These are phyloP conservation scores for Naematelia aurantialba DNA, from an alignment of 768 basidiomycete species.

Conservation along the genomic window DNA sequence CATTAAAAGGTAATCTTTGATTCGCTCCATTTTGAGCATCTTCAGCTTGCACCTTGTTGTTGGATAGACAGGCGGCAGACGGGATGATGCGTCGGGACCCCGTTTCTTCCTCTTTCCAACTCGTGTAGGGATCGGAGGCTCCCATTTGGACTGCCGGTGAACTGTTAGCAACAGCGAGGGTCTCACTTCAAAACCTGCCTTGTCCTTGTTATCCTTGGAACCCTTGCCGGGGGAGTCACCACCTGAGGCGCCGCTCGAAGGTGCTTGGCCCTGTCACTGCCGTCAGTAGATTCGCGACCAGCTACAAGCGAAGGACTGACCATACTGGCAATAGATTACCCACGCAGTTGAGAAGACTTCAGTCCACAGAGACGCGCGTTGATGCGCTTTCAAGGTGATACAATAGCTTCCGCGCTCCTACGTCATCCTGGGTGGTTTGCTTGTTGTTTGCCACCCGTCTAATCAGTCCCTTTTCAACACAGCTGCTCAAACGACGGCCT, in stretches of 20 bases:
- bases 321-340: slow-evolving; percentile 6
- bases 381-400: background rate
- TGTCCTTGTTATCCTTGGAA: slow-evolving; percentile 40
- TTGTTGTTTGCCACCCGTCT: slow-evolving; percentile 5
- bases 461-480: no score
- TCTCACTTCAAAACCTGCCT: slow-evolving; percentile 36
- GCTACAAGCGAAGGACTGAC: background rate
- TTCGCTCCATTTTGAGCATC: slow-evolving; percentile 92
- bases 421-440: background rate
- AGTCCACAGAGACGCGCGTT: slow-evolving; percentile 1
- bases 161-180: background rate
- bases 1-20: slow-evolving; percentile 93
- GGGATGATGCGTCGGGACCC: slow-evolving; percentile 85
- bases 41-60: slow-evolving; percentile 93
- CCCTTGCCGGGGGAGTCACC: slow-evolving; percentile 24
- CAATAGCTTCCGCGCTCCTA: background rate
- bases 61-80: slow-evolving; percentile 87
- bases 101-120: slow-evolving; percentile 95
- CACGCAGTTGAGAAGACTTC: background rate
- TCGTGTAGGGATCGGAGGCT: slow-evolving; percentile 92
- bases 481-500: no score
- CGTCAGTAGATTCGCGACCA: background rate
- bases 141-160: slow-evolving; percentile 75
- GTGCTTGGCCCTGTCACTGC: slow-evolving; percentile 44
- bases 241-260: slow-evolving; percentile 42